These are phyloP conservation scores for Citrullus mucosospermus DNA, from an alignment of 306 rosid genomes.

Conservation along the genomic window DNA sequence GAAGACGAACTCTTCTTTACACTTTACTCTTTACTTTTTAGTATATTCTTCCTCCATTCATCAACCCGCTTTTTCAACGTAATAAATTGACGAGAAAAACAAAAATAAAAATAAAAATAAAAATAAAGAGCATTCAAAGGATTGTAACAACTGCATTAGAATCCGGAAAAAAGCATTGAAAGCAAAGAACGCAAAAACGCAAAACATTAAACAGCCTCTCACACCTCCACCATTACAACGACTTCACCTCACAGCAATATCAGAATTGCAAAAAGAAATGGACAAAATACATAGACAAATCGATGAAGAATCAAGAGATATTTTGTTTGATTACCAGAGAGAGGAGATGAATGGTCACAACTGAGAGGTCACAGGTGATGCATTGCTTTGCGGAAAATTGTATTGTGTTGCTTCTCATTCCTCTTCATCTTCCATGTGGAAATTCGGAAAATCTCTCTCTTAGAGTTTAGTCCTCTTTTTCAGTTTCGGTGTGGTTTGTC, in stretches of 20 bases:
- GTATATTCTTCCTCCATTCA: background rate
- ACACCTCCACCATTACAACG: background rate
- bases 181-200: background rate
- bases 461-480: background rate
- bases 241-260: background rate
- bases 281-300: background rate
- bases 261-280: background rate
- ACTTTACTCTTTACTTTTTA: background rate
- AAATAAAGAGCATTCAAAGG: background rate
- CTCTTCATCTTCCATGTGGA: background rate
- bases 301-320: background rate
- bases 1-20: background rate
- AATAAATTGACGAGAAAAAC: background rate
- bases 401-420: background rate
- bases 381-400: conserved; percentile 8
- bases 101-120: too few species aligned
- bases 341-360: background rate
- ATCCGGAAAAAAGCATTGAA: background rate
- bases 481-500: conserved; percentile 9
- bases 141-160: background rate
- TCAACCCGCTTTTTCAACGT: background rate
- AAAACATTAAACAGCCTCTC: background rate
- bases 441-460: background rate
- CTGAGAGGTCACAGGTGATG: background rate
- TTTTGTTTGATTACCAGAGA: background rate